Base-by-base conservation (phyloP, 2,329 filamentous ascomycete genomes). In the Neonectria hederae region DNA sequence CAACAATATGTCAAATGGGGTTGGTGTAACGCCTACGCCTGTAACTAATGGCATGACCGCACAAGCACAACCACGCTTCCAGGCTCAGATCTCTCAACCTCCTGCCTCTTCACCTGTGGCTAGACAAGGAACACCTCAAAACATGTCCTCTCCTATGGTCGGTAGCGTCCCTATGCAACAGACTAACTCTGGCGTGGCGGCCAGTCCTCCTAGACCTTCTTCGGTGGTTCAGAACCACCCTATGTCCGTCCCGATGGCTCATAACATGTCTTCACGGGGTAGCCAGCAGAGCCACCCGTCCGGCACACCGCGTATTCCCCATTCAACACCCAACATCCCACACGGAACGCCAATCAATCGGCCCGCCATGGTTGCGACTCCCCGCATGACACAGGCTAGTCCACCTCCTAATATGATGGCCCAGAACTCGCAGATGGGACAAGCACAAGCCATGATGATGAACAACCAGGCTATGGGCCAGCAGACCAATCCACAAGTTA, bases 101-200 rank as follows among this genome's bases (percentile, higher is more conserved):
- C 84, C 87, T 4, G 89, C 88, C 1, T 89, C 89, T 9, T 93
- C 92, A n/a, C 92, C 92, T 0, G 81, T 89, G 62, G 78, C 86
- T 22, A 83, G 87, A 14, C 88, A 91, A 69, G 86, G 86, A 22
- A 90, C 88, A 1, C 89, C 89, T 13, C 87, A 89, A 60, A 87
- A 86, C 61, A 86, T 87, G 80, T 90, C 89, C 5, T 90, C 89
- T 1, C 89, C 89, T 9, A 89, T 87, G 83, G 84, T 88, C n/a
- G 83, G 83, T 46, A 84, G 84, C 38, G 85, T 86, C 26, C 80
- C 87, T 0, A 91, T 91, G 89, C 87, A 90, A 66, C 83, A 85
- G 38, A 88, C 87, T 28, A 87, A 86, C 53, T 91, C 90, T 1
- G 90, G 85, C 70, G 89, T 92, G 83, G 89, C 88, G 21, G 87